These are phyloP conservation scores for Pouteria campechiana DNA, from an alignment of 179 eudicot genomes.

Conservation along the genomic window DNA sequence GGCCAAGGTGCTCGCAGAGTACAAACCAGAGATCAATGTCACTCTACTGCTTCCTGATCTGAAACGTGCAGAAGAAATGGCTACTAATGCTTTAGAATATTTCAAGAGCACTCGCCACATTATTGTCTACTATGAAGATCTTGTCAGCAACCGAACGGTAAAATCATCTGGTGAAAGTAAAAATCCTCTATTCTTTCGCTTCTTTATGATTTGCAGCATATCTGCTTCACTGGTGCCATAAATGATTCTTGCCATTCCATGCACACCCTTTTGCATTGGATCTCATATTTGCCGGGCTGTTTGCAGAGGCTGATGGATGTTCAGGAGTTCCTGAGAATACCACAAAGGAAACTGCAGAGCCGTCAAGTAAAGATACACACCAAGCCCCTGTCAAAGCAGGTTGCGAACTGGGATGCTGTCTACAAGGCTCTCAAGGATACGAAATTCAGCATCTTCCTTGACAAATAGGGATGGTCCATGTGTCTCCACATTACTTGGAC, in stretches of 20 bases:
- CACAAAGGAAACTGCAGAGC: conserved; percentile 16
- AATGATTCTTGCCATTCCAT: too few species aligned
- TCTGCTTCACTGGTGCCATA: too few species aligned
- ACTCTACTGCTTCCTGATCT: conserved; percentile 28
- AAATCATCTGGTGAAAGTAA: too few species aligned
- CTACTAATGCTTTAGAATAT: conserved; percentile 28
- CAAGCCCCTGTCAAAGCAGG: conserved; percentile 14
- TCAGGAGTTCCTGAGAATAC: conserved; percentile 21
- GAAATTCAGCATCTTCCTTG: conserved; percentile 15
- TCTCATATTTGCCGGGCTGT: too few species aligned
- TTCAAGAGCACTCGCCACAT: conserved; percentile 65
- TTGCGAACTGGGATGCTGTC: conserved; percentile 27
- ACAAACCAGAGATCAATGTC: conserved; percentile 51
- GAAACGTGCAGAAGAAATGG: conserved; percentile 19
- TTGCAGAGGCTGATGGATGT: conserved; percentile 27
- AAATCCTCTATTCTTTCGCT: too few species aligned
- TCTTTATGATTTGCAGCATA: too few species aligned
- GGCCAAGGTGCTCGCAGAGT: conserved; percentile 68
- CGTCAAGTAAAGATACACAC: conserved; percentile 33
- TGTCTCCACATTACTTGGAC: too few species aligned
- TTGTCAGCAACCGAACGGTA: conserved; percentile 53
- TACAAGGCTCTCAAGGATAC: conserved; percentile 20
- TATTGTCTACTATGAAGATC: conserved; percentile 57
- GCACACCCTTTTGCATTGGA: too few species aligned
- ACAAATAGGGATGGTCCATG: too few species aligned